Base-by-base conservation (phyloP, 2,329 filamentous ascomycete genomes). In the Cercospora brassicicola region DNA sequence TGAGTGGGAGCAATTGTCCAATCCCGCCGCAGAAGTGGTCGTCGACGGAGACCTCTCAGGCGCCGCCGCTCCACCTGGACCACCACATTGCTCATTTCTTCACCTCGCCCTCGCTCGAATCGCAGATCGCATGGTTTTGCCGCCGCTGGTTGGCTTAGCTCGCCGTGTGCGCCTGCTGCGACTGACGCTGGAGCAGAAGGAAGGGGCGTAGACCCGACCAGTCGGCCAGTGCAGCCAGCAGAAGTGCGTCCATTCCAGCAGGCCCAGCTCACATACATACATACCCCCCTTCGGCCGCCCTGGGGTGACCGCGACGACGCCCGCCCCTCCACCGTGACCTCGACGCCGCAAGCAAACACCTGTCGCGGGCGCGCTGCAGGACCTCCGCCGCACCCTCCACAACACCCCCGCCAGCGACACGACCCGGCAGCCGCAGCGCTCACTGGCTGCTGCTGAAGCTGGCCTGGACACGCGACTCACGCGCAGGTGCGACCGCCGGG, bases 401-500 rank as follows among this genome's bases (percentile, higher is more conserved):
- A 33, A 33, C n/a, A 26, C 36, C 59, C n/a, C 59, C 36, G 59
- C 59, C 15, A 61, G 39, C 31, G 15, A 36, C 33, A 28, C 59
- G 18, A 26, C 11, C 20, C 18, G 20, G 26, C 53, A n/a, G 30
- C 26, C 30, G 13, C 45, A 55, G 9, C 45, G 23, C 60, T 20
- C 23, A 51, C 39, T n/a, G 39, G 33, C 60, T 33, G 28, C 30
- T 55, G 31, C 28, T 31, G 51, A 33, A 36, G 57, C 66, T 48
- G 66, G 62, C 31, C 30, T 56, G 62, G 60, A 39, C 59, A 59
- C 42, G 56, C 57, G 55, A 26, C 59, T 11, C 59, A 39, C 55
- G 45, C 57, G 28, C 65, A 62, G 63, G 53, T 64, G 67, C 62
- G 62, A 68, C 56, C 56, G 59, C 55, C 48, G n/a, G 55, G 59